Conservation (phyloP, 176 grass and related monocot species). For the Microstegium vimineum region DNA sequence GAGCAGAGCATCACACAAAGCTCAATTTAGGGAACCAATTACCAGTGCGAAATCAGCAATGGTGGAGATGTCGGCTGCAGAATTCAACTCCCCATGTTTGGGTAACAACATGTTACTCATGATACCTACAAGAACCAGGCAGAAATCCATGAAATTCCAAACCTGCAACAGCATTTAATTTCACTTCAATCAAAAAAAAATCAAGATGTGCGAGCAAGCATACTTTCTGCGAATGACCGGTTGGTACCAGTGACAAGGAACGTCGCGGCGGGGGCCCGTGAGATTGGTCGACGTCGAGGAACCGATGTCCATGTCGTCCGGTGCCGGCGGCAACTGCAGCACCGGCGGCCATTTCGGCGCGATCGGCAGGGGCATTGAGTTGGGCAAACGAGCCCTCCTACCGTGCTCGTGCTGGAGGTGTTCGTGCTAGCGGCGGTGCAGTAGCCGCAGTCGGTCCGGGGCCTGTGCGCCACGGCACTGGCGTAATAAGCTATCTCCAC, state of each 20-base stretch:
- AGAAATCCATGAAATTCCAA: background rate
- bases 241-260: conserved; percentile 35
- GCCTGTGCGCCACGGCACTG: background rate
- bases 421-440: background rate
- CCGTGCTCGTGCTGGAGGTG: background rate
- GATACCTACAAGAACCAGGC: conserved; percentile 14
- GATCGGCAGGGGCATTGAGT: background rate
- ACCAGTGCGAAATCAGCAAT: conserved; percentile 26
- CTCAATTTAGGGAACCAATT: background rate
- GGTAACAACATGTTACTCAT: conserved; percentile 20
- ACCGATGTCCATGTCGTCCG: background rate
- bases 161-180: background rate
- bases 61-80: background rate
- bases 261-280: background rate
- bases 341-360: conserved; percentile 37
- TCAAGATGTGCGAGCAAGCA: background rate
- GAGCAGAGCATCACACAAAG: background rate
- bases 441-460: background rate
- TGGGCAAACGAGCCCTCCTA: background rate
- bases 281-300: background rate
- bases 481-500: background rate
- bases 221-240: conserved; percentile 33
- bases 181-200: background rate
- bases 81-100: background rate
- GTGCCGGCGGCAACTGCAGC: conserved; percentile 11